These are phyloP conservation scores for Taphrina betulina DNA, from an alignment of 1,139 yeast species.

Conservation along the genomic window DNA sequence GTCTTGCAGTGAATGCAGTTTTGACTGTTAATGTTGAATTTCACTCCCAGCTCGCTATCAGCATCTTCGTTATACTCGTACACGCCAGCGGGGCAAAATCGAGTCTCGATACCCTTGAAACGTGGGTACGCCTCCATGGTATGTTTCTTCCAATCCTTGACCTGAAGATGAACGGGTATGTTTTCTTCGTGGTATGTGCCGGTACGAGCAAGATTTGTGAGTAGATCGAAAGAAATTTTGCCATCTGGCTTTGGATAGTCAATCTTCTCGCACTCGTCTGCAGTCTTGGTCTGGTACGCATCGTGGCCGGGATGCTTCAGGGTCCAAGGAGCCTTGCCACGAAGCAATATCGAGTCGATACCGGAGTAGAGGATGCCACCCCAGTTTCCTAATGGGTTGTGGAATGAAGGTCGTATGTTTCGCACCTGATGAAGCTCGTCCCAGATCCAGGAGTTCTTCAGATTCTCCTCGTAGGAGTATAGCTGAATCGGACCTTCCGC, in stretches of 20 bases:
- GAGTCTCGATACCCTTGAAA: conserved; percentile 79
- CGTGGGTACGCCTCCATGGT: conserved; percentile 67
- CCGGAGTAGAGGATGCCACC: conserved; percentile 88
- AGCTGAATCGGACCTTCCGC: conserved; percentile 53
- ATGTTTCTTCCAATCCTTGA: conserved; percentile 71
- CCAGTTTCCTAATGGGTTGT: conserved; percentile 63
- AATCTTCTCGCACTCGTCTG: conserved; percentile 64
- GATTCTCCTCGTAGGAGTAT: conserved; percentile 58
- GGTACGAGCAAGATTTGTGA: conserved; percentile 90
- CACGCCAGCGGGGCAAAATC: conserved; percentile 98
- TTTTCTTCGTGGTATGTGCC: conserved; percentile 96
- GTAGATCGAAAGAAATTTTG: conserved; percentile 77
- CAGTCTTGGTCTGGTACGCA: conserved; percentile 66
- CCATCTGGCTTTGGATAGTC: conserved; percentile 95
- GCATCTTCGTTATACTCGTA: conserved; percentile 84
- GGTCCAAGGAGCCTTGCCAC: conserved; percentile 86
- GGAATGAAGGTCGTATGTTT: conserved; percentile 88
- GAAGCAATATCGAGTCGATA: conserved; percentile 70
- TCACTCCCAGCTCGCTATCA: conserved; percentile 58
- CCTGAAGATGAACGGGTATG: conserved; percentile 81
- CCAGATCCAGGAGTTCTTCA: conserved; percentile 78
- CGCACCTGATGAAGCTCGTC: conserved; percentile 79
- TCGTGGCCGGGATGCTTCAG: conserved; percentile 70
- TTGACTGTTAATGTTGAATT: conserved; percentile 89
- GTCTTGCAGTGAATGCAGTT: conserved; percentile 92